Percentiles rank a stretch among this genome's conserved stretches.
Conservation (phyloP, 208 protist species). For the Leishmania major region DNA sequence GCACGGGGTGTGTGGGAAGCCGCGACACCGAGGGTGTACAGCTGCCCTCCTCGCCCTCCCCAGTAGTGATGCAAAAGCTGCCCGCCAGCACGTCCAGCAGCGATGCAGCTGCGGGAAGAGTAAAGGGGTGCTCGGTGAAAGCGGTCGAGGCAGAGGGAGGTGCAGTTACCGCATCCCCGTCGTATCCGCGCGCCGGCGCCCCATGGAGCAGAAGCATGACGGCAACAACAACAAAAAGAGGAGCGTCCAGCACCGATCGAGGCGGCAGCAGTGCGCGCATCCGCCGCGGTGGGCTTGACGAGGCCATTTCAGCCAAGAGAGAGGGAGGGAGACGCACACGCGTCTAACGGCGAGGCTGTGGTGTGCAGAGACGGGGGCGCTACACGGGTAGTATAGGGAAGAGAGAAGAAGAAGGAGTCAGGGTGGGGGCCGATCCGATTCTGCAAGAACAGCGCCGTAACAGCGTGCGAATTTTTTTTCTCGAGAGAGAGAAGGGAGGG, state of each 20-base stretch:
- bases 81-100: conserved; percentile 5
- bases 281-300: neutral
- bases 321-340: neutral
- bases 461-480: neutral
- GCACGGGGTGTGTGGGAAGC: conserved; percentile 9
- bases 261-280: neutral
- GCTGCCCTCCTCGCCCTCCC: neutral
- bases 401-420: neutral
- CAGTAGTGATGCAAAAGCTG: neutral
- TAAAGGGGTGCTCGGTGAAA: neutral
- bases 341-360: neutral
- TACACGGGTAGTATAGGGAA: neutral
- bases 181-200: neutral
- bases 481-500: neutral
- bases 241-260: neutral
- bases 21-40: neutral
- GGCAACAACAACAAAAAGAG: neutral
- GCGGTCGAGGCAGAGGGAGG: neutral
- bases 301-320: neutral
- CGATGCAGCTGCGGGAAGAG: neutral
- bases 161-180: neutral
- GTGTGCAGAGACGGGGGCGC: neutral
- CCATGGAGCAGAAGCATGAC: neutral
- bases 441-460: neutral
- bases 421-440: neutral